Conservation (phyloP, 176 grass and related monocot genomes). For the Eleusine coracana region DNA sequence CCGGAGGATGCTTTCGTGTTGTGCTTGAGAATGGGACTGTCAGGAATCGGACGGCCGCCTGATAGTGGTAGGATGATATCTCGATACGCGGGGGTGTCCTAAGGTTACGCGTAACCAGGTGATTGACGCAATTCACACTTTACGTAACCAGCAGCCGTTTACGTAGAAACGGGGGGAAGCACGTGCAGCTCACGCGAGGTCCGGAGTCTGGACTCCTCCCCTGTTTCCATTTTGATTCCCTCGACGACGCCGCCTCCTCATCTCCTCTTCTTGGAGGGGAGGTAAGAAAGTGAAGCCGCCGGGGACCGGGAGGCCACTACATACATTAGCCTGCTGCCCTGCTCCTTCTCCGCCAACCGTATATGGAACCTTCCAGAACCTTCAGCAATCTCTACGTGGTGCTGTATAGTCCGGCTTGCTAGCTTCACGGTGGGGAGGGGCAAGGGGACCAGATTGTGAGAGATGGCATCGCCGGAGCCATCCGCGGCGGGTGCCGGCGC, state of each 20-base stretch:
- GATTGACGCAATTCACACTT: neutral
- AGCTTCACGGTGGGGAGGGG: neutral
- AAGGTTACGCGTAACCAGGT: neutral
- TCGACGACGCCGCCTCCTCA: constrained; percentile 33
- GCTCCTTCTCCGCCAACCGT: neutral
- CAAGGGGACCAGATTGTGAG: neutral
- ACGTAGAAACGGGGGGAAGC: neutral
- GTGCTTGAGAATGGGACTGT: neutral
- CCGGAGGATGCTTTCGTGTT: neutral
- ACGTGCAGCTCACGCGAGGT: neutral
- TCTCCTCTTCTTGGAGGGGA: constrained; percentile 40
- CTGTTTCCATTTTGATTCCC: neutral
- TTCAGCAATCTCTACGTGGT: neutral
- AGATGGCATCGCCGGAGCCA: constrained; percentile 49
- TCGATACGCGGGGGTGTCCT: neutral
- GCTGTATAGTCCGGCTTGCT: neutral
- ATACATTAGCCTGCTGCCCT: constrained; percentile 1
- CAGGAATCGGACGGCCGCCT: constrained; percentile 23
- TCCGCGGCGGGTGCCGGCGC: constrained; percentile 23
- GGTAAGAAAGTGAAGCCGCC: constrained; percentile 25
- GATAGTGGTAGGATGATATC: neutral
- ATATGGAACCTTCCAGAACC: neutral
- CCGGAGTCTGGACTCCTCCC: neutral
- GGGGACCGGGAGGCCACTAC: neutral
- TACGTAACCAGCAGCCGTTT: neutral